phyloP scores from a whole-genome alignment of 352 stramenopile genomes.

The Phytophthora tubulina region DNA sequence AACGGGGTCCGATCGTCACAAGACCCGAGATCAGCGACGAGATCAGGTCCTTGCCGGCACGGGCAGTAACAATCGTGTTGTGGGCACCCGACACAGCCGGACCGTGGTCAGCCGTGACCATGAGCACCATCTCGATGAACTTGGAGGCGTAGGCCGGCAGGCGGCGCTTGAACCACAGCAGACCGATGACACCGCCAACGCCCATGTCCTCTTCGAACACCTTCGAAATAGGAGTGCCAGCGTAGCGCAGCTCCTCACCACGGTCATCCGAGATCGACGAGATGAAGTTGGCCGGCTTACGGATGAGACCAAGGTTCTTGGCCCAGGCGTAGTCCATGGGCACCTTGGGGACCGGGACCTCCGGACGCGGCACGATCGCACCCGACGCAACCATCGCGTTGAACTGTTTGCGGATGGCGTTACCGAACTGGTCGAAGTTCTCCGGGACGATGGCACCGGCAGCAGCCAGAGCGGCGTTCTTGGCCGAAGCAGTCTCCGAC shows the following conservation, averaged over 20 bases:
- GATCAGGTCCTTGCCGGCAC: conserved; percentile 97
- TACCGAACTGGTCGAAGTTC: conserved; percentile 96
- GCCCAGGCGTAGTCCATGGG: conserved; percentile 98
- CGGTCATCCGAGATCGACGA: conserved; percentile 98
- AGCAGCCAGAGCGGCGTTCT: conserved; percentile 92
- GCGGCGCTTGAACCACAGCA: conserved; percentile 97
- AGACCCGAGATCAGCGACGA: conserved; percentile 96
- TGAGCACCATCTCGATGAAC: conserved; percentile 99
- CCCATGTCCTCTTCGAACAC: conserved; percentile 95
- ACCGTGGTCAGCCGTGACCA: conserved; percentile 97
- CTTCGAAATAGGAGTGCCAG: conserved; percentile 95
- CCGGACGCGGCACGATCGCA: conserved; percentile 84
- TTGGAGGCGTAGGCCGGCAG: conserved; percentile 92
- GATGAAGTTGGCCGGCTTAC: conserved; percentile 98
- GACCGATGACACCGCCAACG: conserved; percentile 94
- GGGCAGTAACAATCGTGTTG: conserved; percentile 96
- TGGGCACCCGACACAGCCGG: conserved; percentile 96
- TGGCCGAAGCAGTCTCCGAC: conserved; percentile 94
- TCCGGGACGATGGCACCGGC: conserved; percentile 93
- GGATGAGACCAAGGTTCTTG: conserved; percentile 96
- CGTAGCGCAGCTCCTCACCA: conserved; percentile 96
- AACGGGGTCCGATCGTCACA: conserved; percentile 96
- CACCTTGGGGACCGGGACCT: conserved; percentile 94
- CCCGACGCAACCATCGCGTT: conserved; percentile 82
- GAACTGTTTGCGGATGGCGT: conserved; percentile 93